Evolutionary conservation across 495 filamentous ascomycete genomes (phyloP).

Genomic region (Saxispiralis lemnorum): DNA sequence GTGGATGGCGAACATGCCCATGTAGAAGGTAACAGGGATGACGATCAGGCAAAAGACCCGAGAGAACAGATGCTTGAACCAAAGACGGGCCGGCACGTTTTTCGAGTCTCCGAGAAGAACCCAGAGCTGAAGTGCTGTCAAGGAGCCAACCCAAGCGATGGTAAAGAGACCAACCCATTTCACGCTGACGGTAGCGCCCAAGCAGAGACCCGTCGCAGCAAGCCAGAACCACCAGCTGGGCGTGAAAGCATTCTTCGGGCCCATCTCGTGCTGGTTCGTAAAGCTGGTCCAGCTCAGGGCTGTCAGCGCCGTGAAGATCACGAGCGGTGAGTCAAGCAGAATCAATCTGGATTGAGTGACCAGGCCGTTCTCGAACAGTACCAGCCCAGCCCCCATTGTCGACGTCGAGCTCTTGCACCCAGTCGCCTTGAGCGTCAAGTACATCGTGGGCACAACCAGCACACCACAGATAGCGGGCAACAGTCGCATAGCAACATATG

Average conservation of each 20-base stretch:
- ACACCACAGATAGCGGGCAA: slow-evolving; percentile 80
- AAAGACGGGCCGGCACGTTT: slow-evolving; percentile 65
- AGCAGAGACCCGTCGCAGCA: slow-evolving; percentile 60
- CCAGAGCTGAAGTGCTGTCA: slow-evolving; percentile 88
- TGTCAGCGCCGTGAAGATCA: slow-evolving; percentile 86
- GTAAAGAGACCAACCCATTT: slow-evolving; percentile 99
- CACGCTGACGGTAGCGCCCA: slow-evolving; percentile 85
- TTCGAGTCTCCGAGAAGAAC: slow-evolving; percentile 75
- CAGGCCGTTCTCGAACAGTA: slow-evolving; percentile 92
- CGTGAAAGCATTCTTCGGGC: slow-evolving; percentile 67
- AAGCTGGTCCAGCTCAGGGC: slow-evolving; percentile 82
- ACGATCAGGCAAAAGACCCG: slow-evolving; percentile 82
- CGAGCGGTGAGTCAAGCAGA: slow-evolving; percentile 82
- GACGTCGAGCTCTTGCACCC: slow-evolving; percentile 77
- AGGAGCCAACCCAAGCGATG: slow-evolving; percentile 88
- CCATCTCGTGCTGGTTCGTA: slow-evolving; percentile 90
- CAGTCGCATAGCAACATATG: slow-evolving; percentile 94
- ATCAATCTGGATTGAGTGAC: slow-evolving; percentile 90
- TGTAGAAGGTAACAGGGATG: slow-evolving; percentile 77
- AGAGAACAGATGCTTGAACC: slow-evolving; percentile 89
- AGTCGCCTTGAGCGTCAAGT: slow-evolving; percentile 77
- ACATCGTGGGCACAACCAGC: slow-evolving; percentile 74
- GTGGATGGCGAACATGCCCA: slow-evolving; percentile 90
- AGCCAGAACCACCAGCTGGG: slow-evolving; percentile 98
- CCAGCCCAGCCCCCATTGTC: slow-evolving; percentile 59